A percentile compares a stretch with the other conserved stretches of the same genome.
Evolutionary conservation across 805 yeast genomes (phyloP).

Genomic region (Starmerella gropengiesseri): DNA sequence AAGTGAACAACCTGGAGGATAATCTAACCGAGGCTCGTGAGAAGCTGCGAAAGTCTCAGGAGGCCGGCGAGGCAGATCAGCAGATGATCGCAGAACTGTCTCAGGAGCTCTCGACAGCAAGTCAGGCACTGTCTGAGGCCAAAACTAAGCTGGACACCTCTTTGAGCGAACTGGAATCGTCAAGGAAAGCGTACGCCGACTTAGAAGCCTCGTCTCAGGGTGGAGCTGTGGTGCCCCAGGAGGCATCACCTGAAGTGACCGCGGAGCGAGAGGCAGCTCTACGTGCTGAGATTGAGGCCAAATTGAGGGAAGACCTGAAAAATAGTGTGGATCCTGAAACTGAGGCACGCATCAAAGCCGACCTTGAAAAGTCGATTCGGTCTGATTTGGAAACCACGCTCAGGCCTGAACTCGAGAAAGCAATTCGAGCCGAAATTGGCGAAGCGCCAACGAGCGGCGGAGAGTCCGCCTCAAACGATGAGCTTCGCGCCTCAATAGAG

Average conservation of each 20-base stretch:
- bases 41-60: background rate
- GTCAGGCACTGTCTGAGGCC: no score
- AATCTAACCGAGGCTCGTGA: constrained; percentile 16
- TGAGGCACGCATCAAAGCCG: background rate
- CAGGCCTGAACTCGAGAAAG: background rate
- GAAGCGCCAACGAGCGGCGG: no score
- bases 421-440: background rate
- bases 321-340: background rate
- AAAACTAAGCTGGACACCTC: no score
- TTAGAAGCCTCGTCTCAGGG: background rate
- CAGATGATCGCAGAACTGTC: no score
- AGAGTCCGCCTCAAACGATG: no score
- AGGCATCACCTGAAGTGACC: background rate
- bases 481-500: background rate
- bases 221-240: background rate
- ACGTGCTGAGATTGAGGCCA: constrained; percentile 3
- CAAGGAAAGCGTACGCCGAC: no score
- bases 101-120: no score
- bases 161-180: no score
- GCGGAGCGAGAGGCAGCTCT: background rate
- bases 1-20: constrained; percentile 23
- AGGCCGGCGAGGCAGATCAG: background rate
- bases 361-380: background rate
- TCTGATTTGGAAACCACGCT: background rate
- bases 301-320: background rate